phyloP scores from a whole-genome alignment of 371 early-diverging fungal species.

The Apophysomyces elegans region DNA sequence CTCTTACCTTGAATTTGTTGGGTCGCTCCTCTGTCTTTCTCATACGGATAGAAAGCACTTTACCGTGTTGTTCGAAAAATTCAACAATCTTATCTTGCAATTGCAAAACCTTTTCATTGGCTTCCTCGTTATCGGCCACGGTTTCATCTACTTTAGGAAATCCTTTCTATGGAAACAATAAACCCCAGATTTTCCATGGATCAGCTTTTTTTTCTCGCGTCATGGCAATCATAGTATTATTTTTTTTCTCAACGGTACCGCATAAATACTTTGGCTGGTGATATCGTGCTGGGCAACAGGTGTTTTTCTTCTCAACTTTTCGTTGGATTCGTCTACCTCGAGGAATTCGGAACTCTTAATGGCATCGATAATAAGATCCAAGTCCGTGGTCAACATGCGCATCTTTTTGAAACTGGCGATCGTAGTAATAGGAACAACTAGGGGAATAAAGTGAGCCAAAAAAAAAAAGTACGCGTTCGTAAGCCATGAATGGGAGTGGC shows the following conservation, averaged over 20 bases:
- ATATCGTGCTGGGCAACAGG: slow-evolving; percentile 48
- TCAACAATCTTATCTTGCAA: slow-evolving; percentile 66
- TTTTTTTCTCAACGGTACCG: slow-evolving; percentile 31
- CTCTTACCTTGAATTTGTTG: slow-evolving; percentile 43
- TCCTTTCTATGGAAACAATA: slow-evolving; percentile 52
- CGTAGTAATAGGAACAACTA: slow-evolving; percentile 58
- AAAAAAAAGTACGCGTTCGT: neutral
- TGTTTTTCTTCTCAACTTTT: slow-evolving; percentile 67
- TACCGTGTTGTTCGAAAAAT: slow-evolving; percentile 53
- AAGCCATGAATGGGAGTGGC: neutral
- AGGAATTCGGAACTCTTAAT: slow-evolving; percentile 55
- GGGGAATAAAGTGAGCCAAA: no score
- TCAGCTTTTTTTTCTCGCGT: no score
- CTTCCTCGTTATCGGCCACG: slow-evolving; percentile 20
- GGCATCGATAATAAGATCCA: slow-evolving; percentile 57
- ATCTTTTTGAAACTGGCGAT: slow-evolving; percentile 75
- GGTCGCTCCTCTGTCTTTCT: slow-evolving; percentile 57
- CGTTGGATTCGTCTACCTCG: slow-evolving; percentile 63
- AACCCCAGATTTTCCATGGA: neutral
- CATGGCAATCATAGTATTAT: neutral
- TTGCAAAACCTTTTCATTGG: slow-evolving; percentile 42
- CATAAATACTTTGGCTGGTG: slow-evolving; percentile 60
- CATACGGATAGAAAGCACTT: slow-evolving; percentile 64
- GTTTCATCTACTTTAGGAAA: slow-evolving; percentile 48
- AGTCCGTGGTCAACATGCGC: slow-evolving; percentile 60